Evolutionary conservation across 2,329 filamentous ascomycete genomes (phyloP).

Genomic region (Ophiostoma fasciatum): DNA sequence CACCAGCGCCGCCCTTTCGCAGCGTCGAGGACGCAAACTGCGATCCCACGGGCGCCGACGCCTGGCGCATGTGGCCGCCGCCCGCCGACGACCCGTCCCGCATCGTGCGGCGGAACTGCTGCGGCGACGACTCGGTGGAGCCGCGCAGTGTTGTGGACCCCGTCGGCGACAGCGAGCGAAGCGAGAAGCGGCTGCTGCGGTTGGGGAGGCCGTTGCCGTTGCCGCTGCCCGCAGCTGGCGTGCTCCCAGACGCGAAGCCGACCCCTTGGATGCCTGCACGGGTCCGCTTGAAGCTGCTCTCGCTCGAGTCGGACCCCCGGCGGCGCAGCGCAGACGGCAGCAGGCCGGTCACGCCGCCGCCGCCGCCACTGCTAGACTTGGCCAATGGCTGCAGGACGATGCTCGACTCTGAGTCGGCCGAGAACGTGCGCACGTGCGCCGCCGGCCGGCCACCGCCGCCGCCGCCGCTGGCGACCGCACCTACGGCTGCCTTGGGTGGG

Average conservation of each 20-base stretch:
- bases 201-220: neutral
- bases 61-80: neutral
- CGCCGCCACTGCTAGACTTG: too few species aligned
- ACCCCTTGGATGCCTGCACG: too few species aligned
- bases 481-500: constrained; percentile 1
- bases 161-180: constrained; percentile 56
- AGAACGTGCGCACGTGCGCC: constrained; percentile 20
- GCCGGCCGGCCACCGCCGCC: too few species aligned
- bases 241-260: too few species aligned
- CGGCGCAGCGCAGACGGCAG: constrained; percentile 29
- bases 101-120: constrained; percentile 32
- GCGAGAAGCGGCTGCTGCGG: constrained; percentile 37
- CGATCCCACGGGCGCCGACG: constrained; percentile 13
- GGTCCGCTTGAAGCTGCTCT: constrained; percentile 67
- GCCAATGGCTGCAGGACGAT: constrained; percentile 13
- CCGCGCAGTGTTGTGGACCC: constrained; percentile 37
- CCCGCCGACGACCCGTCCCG: constrained; percentile 24
- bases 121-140: constrained; percentile 25
- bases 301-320: constrained; percentile 49
- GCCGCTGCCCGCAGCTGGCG: too few species aligned
- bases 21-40: constrained; percentile 1
- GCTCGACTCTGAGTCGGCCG: constrained; percentile 7
- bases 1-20: constrained; percentile 2
- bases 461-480: constrained; percentile 1
- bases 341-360: neutral